Conservation (phyloP, 306 rosid species). For the Psophocarpus tetragonolobus region DNA sequence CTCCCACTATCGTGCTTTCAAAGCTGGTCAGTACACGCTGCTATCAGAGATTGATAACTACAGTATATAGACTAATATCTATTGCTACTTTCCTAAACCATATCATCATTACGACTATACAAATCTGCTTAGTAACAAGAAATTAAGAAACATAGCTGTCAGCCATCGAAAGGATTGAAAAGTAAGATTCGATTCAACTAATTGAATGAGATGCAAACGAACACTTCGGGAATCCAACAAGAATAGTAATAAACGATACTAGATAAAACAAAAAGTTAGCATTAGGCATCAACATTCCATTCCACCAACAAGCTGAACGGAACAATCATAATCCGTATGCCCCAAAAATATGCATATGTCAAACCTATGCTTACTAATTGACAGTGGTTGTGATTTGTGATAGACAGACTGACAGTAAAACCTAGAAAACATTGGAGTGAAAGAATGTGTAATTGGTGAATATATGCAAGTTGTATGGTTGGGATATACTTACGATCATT, state of each 20-base stretch:
- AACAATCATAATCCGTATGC: slow-evolving; percentile 7
- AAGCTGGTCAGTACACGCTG: neutral
- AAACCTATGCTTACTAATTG: slow-evolving; percentile 12
- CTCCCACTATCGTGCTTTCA: neutral
- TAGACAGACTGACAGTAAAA: neutral
- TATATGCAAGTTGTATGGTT: slow-evolving; percentile 7
- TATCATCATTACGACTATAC: neutral
- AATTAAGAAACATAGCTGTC: neutral
- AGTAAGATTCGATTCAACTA: too few relatives aligned
- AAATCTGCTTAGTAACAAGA: neutral
- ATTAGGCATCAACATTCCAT: slow-evolving; percentile 6
- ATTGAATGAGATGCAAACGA: neutral
- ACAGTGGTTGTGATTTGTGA: neutral
- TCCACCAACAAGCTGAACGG: slow-evolving; percentile 12
- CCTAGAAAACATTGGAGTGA: neutral
- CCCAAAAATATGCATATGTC: slow-evolving; percentile 8
- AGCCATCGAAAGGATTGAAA: too few relatives aligned
- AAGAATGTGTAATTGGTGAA: slow-evolving; percentile 12
- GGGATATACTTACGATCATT: slow-evolving; percentile 55
- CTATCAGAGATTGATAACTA: neutral
- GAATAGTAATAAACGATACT: slow-evolving; percentile 22
- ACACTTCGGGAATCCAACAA: neutral
- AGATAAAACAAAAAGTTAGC: slow-evolving; percentile 21
- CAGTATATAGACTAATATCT: too few relatives aligned
- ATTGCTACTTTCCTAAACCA: too few relatives aligned